Conservation (phyloP, 2,329 filamentous ascomycete genomes). For the Stachybotrys elegans region DNA sequence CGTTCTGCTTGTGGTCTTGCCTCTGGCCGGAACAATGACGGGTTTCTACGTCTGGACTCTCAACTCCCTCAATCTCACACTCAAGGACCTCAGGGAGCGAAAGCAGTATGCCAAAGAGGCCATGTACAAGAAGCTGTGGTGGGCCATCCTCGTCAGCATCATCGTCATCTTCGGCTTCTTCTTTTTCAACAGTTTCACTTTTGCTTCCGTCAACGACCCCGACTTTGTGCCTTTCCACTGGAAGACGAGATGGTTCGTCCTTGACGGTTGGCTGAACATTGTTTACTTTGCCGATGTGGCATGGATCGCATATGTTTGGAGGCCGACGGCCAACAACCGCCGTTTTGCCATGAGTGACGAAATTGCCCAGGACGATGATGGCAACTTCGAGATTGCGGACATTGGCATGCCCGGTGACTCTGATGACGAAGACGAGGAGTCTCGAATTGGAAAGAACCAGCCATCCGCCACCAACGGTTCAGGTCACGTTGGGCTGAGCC, state of each 20-base stretch:
- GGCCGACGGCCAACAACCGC: constrained; percentile 92
- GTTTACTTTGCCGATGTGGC: constrained; percentile 92
- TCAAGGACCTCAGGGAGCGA: constrained; percentile 91
- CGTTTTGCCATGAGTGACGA: constrained; percentile 99
- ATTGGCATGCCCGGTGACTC: constrained; percentile 70
- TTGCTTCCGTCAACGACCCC: constrained; percentile 76
- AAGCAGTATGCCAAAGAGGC: constrained; percentile 88
- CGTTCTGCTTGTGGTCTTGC: constrained; percentile 87
- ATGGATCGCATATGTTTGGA: constrained; percentile 93
- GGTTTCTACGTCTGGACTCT: constrained; percentile 99
- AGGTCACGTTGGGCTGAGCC: constrained; percentile 16
- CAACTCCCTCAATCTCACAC: constrained; percentile 88
- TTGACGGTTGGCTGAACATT: constrained; percentile 95
- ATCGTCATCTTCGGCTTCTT: constrained; percentile 97
- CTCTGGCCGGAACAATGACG: constrained; percentile 84
- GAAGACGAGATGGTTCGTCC: constrained; percentile 95
- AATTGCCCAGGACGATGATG: constrained; percentile 96
- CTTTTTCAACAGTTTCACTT: constrained; percentile 95
- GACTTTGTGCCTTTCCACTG: constrained; percentile 95
- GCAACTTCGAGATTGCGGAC: constrained; percentile 88
- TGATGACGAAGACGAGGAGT: constrained; percentile 50
- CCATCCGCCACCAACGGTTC: constrained; percentile 18
- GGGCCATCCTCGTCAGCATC: constrained; percentile 89
- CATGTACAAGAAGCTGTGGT: constrained; percentile 99
- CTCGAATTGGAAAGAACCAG: constrained; percentile 36